Evolutionary conservation across 495 filamentous ascomycete genomes (phyloP).

Genomic region (Parmelia sp.): DNA sequence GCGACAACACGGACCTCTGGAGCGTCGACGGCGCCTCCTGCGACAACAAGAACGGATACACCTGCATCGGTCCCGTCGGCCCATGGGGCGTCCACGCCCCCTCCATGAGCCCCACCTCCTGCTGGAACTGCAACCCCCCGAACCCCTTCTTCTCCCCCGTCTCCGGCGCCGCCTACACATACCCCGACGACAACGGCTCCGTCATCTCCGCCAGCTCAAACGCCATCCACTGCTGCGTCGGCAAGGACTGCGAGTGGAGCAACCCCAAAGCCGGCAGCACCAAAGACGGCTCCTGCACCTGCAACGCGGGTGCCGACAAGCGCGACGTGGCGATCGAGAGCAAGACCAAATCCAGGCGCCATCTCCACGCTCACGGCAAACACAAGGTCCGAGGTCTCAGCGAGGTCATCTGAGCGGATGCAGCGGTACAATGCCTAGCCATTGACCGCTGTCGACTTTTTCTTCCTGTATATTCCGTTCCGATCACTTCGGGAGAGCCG

Average conservation of each 20-base stretch:
- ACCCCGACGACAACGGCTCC: constrained; percentile 1
- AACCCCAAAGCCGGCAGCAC: neutral
- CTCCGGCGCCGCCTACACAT: neutral
- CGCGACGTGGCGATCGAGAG: neutral
- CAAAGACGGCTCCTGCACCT: neutral
- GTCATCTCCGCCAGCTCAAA: constrained; percentile 2
- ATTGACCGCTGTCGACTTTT: neutral
- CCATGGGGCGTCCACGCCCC: neutral
- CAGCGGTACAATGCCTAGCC: neutral
- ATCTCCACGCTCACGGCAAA: neutral
- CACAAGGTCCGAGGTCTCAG: neutral
- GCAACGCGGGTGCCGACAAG: neutral
- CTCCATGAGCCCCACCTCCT: neutral
- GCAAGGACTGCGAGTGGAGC: neutral
- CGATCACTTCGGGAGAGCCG: neutral
- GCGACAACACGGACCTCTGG: neutral
- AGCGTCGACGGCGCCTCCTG: neutral
- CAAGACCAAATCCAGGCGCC: neutral
- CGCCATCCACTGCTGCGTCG: neutral
- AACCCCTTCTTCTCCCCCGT: neutral
- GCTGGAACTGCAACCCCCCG: constrained; percentile 1
- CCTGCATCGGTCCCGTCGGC: neutral
- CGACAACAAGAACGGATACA: neutral
- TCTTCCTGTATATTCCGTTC: neutral
- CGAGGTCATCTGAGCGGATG: neutral